These are phyloP conservation scores for Neonectria magnoliae DNA, from an alignment of 2,329 filamentous ascomycete species.

Conservation along the genomic window DNA sequence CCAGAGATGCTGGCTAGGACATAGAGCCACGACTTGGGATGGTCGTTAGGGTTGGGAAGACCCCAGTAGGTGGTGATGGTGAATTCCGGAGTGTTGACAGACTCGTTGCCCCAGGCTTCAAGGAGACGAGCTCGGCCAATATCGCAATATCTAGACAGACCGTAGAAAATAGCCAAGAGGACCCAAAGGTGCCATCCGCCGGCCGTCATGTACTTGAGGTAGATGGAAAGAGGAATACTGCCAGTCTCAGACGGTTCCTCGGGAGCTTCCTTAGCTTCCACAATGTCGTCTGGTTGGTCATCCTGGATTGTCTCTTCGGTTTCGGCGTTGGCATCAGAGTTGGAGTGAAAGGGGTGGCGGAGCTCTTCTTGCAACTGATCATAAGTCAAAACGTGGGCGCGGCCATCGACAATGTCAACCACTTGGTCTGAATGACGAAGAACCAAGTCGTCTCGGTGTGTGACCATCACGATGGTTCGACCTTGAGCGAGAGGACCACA, in stretches of 20 bases:
- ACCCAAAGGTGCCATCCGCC: constrained; percentile 80
- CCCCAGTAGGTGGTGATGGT: constrained; percentile 39
- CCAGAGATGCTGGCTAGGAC: constrained; percentile 75
- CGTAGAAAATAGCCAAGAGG: constrained; percentile 69
- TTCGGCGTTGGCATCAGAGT: constrained; percentile 21
- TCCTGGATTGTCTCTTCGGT: constrained; percentile 45
- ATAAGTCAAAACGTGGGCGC: constrained; percentile 59
- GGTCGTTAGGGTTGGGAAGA: constrained; percentile 69
- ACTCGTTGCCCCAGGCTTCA: constrained; percentile 83
- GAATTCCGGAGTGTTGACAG: constrained; percentile 34
- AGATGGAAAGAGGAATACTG: constrained; percentile 78
- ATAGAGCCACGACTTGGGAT: constrained; percentile 79
- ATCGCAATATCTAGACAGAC: constrained; percentile 70
- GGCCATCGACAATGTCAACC: constrained; percentile 73
- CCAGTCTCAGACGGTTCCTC: constrained; percentile 62
- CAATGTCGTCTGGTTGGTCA: constrained; percentile 41
- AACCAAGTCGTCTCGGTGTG: constrained; percentile 82
- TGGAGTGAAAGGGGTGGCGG: constrained; percentile 49
- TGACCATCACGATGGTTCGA: constrained; percentile 81
- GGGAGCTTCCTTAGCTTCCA: constrained; percentile 40
- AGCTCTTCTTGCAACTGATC: constrained; percentile 56
- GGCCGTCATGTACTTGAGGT: constrained; percentile 86
- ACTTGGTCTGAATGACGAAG: constrained; percentile 77
- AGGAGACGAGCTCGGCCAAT: constrained; percentile 82
- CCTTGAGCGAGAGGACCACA: constrained; percentile 67